A percentile compares a stretch with the other conserved stretches of the same genome.
phyloP scores from a whole-genome alignment of 805 yeast species.

The Suhomyces faveliae region DNA sequence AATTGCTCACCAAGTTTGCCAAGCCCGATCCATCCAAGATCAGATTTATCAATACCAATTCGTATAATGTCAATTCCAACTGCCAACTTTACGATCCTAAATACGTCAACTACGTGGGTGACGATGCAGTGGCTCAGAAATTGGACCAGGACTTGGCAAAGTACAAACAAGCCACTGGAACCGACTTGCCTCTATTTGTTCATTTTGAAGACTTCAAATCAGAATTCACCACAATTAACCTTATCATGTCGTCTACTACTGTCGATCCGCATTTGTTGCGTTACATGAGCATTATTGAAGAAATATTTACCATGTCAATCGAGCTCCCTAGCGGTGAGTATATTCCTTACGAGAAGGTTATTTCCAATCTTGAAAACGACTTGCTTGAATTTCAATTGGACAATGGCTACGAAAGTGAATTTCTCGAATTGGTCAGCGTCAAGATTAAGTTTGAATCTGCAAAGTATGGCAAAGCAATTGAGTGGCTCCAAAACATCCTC shows the following conservation, averaged over 20 bases:
- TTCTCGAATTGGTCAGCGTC: slow-evolving; percentile 65
- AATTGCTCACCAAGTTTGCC: slow-evolving; percentile 57
- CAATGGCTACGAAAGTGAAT: slow-evolving; percentile 56
- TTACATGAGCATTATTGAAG: slow-evolving; percentile 60
- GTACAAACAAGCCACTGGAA: slow-evolving; percentile 25
- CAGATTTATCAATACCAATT: slow-evolving; percentile 63
- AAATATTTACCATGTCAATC: slow-evolving; percentile 73
- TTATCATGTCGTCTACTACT: slow-evolving; percentile 55
- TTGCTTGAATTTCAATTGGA: slow-evolving; percentile 59
- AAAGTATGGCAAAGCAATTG: slow-evolving; percentile 66
- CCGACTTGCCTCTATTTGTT: slow-evolving; percentile 60
- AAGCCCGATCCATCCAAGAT: slow-evolving; percentile 76
- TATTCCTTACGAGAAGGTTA: slow-evolving; percentile 73
- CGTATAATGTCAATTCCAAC: slow-evolving; percentile 56
- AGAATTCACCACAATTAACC: slow-evolving; percentile 68
- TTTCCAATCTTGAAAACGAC: slow-evolving; percentile 68
- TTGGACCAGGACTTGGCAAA: slow-evolving; percentile 17
- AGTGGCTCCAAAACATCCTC: slow-evolving; percentile 71
- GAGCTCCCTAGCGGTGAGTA: slow-evolving; percentile 56
- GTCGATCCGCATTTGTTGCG: slow-evolving; percentile 56
- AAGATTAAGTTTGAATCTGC: slow-evolving; percentile 57
- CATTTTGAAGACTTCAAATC: slow-evolving; percentile 81
- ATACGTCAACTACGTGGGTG: slow-evolving; percentile 25
- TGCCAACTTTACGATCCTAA: slow-evolving; percentile 16
- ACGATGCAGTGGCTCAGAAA: slow-evolving; percentile 20